A percentile compares a stretch with the other conserved stretches of the same genome.
phyloP scores from a whole-genome alignment of 2,329 filamentous ascomycete species.

The Fusarium devonianum region DNA sequence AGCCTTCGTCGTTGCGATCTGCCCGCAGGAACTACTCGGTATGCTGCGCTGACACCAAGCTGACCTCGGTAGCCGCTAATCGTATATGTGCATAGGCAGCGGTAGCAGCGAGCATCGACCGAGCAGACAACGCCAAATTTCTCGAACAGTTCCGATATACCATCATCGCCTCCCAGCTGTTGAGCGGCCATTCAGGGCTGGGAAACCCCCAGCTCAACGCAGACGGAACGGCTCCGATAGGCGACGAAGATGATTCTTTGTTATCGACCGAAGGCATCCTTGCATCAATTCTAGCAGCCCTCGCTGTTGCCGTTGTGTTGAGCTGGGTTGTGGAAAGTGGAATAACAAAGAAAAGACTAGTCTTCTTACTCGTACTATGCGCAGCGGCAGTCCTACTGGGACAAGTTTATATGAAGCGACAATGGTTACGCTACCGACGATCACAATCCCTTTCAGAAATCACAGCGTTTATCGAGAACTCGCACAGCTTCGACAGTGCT shows the following conservation, averaged over 20 bases:
- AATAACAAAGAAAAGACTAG: slow-evolving; percentile 63
- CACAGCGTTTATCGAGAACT: slow-evolving; percentile 72
- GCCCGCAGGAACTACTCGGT: slow-evolving; percentile 62
- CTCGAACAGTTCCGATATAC: slow-evolving; percentile 93
- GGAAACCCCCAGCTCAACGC: slow-evolving; percentile 43
- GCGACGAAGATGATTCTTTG: slow-evolving; percentile 40
- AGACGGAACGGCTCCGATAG: slow-evolving; percentile 17
- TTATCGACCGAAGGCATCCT: slow-evolving; percentile 56
- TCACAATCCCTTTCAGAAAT: slow-evolving; percentile 76
- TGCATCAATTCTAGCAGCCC: slow-evolving; percentile 59
- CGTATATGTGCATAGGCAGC: slow-evolving; percentile 59
- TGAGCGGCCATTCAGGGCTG: slow-evolving; percentile 71
- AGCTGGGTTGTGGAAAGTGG: slow-evolving; percentile 70
- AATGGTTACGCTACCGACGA: slow-evolving; percentile 81
- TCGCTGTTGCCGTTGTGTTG: slow-evolving; percentile 73
- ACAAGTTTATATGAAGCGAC: slow-evolving; percentile 77
- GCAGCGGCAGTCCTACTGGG: slow-evolving; percentile 63
- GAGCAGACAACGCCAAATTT: slow-evolving; percentile 82
- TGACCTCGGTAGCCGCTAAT: slow-evolving; percentile 11
- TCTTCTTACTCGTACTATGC: slow-evolving; percentile 57
- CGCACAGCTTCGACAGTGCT: slow-evolving; percentile 82
- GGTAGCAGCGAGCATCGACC: slow-evolving; percentile 75
- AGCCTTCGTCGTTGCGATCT: slow-evolving; percentile 51
- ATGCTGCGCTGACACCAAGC: slow-evolving; percentile 37
- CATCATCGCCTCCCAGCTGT: slow-evolving; percentile 87